phyloP scores from a whole-genome alignment of 78 protist species.

The Cavenderia fasciculata region DNA sequence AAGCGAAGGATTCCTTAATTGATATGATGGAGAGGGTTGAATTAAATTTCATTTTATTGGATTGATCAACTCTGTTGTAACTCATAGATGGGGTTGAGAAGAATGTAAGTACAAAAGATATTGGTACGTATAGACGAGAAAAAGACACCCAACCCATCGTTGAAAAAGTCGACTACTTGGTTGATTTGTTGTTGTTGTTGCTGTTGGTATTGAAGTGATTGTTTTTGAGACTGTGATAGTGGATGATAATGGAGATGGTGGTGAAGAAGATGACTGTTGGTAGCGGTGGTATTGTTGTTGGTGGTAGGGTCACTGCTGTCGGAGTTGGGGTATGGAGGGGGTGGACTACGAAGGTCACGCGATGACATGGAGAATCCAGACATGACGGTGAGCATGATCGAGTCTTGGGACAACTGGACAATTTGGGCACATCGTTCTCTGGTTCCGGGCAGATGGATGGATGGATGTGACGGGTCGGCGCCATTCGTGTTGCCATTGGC shows the following conservation, averaged over 20 bases:
- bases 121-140: constrained; percentile 32
- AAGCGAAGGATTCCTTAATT: too few species aligned
- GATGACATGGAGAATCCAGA: constrained; percentile 16
- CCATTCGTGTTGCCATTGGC: not conserved
- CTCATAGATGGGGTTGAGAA: constrained; percentile 28
- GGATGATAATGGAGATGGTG: not conserved
- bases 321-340: too few species aligned
- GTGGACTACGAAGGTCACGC: too few species aligned
- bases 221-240: not conserved
- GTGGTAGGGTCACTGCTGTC: too few species aligned
- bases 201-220: not conserved
- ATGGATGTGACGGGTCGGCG: not conserved
- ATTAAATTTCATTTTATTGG: too few species aligned
- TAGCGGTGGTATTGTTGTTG: not conserved
- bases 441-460: not conserved
- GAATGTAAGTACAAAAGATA: constrained; percentile 29
- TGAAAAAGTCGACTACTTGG: not conserved
- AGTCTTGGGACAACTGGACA: constrained; percentile 48
- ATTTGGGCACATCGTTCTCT: constrained; percentile 36
- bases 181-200: not conserved
- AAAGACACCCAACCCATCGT: constrained; percentile 25
- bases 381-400: constrained; percentile 26
- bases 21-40: too few species aligned
- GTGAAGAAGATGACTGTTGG: not conserved
- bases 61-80: not conserved